A percentile compares a stretch with the other conserved stretches of the same genome.
Evolutionary conservation across 2,329 filamentous ascomycete species (phyloP).

Genomic region (Nannizziopsis barbatae): DNA sequence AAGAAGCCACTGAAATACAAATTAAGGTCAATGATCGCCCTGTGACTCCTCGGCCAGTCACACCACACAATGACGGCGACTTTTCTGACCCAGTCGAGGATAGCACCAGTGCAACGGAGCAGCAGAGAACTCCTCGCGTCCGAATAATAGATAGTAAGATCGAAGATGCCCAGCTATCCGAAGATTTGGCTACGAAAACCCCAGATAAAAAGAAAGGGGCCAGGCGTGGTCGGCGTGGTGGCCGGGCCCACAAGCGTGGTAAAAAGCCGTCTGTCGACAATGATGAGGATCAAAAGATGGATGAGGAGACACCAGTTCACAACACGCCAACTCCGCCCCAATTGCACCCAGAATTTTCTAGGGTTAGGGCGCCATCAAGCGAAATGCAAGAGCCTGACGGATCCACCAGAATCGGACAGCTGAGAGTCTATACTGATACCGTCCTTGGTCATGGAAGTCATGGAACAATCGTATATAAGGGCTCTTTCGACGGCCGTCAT

Average conservation of each 20-base stretch:
- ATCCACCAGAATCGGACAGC: conserved; percentile 48
- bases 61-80: background rate
- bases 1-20: background rate
- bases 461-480: conserved; percentile 90
- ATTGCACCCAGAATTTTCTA: conserved; percentile 47
- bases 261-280: conserved; percentile 44
- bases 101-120: conserved; percentile 14
- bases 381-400: conserved; percentile 51
- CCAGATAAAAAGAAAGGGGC: conserved; percentile 53
- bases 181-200: conserved; percentile 21
- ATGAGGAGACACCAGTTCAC: background rate
- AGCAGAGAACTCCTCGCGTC: conserved; percentile 24
- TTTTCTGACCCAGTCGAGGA: background rate
- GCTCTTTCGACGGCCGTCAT: conserved; percentile 83
- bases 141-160: conserved; percentile 32
- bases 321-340: conserved; percentile 30
- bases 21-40: background rate
- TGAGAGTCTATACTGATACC: conserved; percentile 49
- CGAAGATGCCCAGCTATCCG: conserved; percentile 25
- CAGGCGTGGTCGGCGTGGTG: conserved; percentile 60
- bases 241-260: conserved; percentile 50
- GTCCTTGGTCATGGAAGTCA: conserved; percentile 72
- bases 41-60: background rate
- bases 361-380: conserved; percentile 43
- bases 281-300: conserved; percentile 47